Evolutionary conservation across 306 rosid species (phyloP).

Genomic region (Crataegus laevigata): DNA sequence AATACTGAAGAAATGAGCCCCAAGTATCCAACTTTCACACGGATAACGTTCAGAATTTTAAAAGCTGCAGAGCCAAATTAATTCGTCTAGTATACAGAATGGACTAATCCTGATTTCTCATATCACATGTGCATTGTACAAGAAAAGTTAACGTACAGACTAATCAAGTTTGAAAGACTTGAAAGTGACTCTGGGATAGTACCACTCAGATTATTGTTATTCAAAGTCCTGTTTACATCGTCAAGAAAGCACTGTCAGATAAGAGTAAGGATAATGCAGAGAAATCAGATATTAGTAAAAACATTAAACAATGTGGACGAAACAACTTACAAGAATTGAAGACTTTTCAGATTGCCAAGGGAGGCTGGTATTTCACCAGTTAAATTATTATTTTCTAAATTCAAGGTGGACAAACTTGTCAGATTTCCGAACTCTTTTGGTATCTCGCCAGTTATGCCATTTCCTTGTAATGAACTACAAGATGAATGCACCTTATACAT

Average conservation of each 20-base stretch:
- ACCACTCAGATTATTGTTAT: constrained; percentile 71
- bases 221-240: constrained; percentile 62
- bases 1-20: constrained; percentile 15
- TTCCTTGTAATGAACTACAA: constrained; percentile 78
- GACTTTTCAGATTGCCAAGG: constrained; percentile 66
- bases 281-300: constrained; percentile 2
- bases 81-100: background rate
- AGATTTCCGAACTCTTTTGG: constrained; percentile 78
- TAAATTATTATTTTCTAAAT: constrained; percentile 69
- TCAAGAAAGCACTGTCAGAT: constrained; percentile 18
- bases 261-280: constrained; percentile 10
- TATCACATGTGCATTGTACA: constrained; percentile 9
- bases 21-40: background rate
- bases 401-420: constrained; percentile 60
- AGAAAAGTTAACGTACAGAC: constrained; percentile 50
- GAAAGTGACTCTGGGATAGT: constrained; percentile 74
- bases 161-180: constrained; percentile 48
- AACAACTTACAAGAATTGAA: constrained; percentile 83
- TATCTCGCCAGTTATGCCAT: constrained; percentile 64
- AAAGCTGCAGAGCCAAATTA: constrained; percentile 5
- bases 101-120: background rate
- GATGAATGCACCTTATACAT: constrained; percentile 15
- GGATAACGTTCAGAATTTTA: constrained; percentile 10
- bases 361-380: constrained; percentile 77
- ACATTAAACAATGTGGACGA: constrained; percentile 2